Evolutionary conservation across 1,284 basidiomycete species (phyloP).

Genomic region (Tilletia walkeri): DNA sequence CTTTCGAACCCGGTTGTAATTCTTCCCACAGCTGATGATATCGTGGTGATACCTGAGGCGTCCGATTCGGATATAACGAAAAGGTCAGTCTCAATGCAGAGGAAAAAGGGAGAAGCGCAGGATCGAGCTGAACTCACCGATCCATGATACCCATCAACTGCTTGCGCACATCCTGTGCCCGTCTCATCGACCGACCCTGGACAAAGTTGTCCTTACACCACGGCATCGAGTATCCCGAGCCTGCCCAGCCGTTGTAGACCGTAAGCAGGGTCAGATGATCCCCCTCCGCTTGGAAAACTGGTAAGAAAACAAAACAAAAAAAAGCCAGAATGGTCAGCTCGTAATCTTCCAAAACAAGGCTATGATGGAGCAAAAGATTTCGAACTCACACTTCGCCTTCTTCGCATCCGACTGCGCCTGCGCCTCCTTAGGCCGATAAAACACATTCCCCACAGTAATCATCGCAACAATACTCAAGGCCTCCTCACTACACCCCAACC

Average conservation of each 20-base stretch:
- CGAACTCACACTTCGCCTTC: constrained; percentile 78
- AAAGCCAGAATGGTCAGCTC: constrained; percentile 7
- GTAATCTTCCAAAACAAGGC: not conserved
- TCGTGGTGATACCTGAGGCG: constrained; percentile 80
- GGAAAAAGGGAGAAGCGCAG: too few species aligned
- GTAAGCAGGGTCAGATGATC: constrained; percentile 92
- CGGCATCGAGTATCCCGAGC: constrained; percentile 80
- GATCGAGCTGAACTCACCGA: constrained; percentile 58
- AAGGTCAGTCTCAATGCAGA: too few species aligned
- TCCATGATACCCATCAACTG: constrained; percentile 99
- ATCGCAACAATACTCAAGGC: constrained; percentile 95
- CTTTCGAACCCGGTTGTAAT: constrained; percentile 88
- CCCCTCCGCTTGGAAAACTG: constrained; percentile 74
- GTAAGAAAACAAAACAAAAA: not conserved
- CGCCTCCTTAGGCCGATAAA: constrained; percentile 97
- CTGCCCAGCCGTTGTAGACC: constrained; percentile 98
- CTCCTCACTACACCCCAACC: constrained; percentile 90
- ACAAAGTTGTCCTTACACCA: constrained; percentile 84
- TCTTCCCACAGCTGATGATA: constrained; percentile 81
- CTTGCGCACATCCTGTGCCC: constrained; percentile 96
- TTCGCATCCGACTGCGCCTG: constrained; percentile 98
- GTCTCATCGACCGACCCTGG: constrained; percentile 90
- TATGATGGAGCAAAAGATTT: constrained; percentile 61
- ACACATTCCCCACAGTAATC: constrained; percentile 93
- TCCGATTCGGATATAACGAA: not conserved